A percentile compares a stretch with the other conserved stretches of the same genome.
phyloP scores from a whole-genome alignment of 257 asterid species.

The Capsicum rhomboideum region DNA sequence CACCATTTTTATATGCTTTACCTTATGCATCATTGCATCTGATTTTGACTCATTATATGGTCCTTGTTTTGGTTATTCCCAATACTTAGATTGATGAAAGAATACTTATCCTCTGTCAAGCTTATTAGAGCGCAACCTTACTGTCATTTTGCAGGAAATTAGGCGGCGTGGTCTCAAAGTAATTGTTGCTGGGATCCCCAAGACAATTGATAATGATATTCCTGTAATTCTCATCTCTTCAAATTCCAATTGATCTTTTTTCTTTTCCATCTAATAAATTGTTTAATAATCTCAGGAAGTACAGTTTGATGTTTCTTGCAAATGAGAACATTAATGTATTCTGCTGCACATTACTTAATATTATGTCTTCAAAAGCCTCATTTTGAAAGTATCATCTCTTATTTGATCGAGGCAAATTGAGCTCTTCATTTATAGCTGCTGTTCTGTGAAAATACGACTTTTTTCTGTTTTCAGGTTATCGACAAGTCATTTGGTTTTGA shows the following conservation, averaged over 20 bases:
- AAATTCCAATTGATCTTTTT: neutral
- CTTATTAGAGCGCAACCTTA: neutral
- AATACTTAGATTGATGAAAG: neutral
- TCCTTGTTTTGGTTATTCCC: neutral
- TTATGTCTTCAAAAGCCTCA: neutral
- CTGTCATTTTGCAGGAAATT: slow-evolving; percentile 56
- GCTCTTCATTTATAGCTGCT: neutral
- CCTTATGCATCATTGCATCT: neutral
- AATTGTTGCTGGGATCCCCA: slow-evolving; percentile 83
- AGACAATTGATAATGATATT: slow-evolving; percentile 93
- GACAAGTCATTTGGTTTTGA: slow-evolving; percentile 77
- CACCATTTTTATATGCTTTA: neutral
- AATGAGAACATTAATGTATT: neutral
- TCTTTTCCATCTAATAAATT: neutral
- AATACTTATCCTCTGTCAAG: neutral
- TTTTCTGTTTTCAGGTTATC: slow-evolving; percentile 41
- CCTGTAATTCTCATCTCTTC: slow-evolving; percentile 46
- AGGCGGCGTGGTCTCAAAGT: slow-evolving; percentile 84
- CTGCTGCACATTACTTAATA: neutral
- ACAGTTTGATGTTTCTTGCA: neutral
- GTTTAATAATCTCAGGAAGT: neutral
- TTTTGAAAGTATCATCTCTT: neutral
- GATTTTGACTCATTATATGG: neutral
- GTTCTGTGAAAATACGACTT: neutral
- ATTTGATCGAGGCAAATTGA: neutral